A percentile compares a stretch with the other conserved stretches of the same genome.
phyloP scores from a whole-genome alignment of 164 flowering plant genomes.

The Vitis rupestris region DNA sequence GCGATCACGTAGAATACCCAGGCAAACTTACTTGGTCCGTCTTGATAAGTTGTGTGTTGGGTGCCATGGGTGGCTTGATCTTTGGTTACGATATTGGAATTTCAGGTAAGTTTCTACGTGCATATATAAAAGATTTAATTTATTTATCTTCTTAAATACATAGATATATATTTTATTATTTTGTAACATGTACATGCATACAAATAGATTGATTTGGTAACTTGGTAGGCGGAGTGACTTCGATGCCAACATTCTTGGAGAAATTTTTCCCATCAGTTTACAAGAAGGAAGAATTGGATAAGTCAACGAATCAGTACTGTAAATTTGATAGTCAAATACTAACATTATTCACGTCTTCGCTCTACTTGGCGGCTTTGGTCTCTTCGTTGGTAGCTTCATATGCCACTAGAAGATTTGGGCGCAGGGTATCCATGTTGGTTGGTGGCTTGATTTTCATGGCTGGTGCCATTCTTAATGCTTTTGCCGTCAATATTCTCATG shows the following conservation, averaged over 20 bases:
- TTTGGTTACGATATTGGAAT: conserved; percentile 2
- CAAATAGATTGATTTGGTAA: neutral
- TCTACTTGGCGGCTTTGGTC: conserved; percentile 16
- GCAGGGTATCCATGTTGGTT: conserved; percentile 11
- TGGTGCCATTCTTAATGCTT: conserved; percentile 18
- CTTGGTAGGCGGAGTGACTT: conserved; percentile 18
- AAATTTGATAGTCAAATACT: conserved; percentile 16
- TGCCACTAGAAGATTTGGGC: conserved; percentile 10
- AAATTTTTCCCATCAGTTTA: conserved; percentile 18
- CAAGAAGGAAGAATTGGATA: conserved; percentile 2
- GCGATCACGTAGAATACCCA: neutral
- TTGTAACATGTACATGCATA: too few relatives aligned
- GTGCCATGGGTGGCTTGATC: neutral
- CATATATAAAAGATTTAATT: too few relatives aligned
- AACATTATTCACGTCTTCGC: conserved; percentile 21
- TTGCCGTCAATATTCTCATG: conserved; percentile 12
- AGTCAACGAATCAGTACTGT: conserved; percentile 19
- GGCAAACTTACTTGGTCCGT: neutral
- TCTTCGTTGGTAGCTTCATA: conserved; percentile 17
- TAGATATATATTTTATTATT: too few relatives aligned
- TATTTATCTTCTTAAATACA: too few relatives aligned
- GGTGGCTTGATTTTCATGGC: conserved; percentile 11
- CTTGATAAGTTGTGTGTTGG: neutral
- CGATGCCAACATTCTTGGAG: conserved; percentile 18
- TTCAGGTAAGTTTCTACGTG: neutral